Evolutionary conservation across 2,329 filamentous ascomycete genomes (phyloP), one percentile per base, ranked within the genome.

Genomic region (Diaporthe capsici): DNA sequence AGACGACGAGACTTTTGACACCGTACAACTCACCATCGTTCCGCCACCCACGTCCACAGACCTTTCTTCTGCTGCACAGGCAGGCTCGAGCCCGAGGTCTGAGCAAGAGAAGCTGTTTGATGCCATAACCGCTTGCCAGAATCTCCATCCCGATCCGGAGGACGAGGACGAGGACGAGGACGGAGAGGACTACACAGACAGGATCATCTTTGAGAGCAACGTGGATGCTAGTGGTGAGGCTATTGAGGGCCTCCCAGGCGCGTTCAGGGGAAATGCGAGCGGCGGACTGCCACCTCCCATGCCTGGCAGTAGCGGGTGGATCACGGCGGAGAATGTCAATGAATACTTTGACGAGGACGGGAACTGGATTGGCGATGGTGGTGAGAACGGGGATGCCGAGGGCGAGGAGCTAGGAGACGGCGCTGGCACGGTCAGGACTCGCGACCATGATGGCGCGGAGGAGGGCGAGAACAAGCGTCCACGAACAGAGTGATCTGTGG

Each of bases 251-350:
- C 86, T 91, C 79, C 86, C 87, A 0, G 90, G 90, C 15, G 90
- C 92, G 8, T 83, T 90, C 71, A 84, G 83, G 53, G 89, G 89
- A 22, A 83, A 84, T 17, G 79, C 79, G 8, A 84, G 86, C 73
- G 89, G 89, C 0, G 89, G 87, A 2, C 81, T 93, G 34, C 92
- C 92, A n/a, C 91, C 91, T 2, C 90, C 92, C 0, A 90, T 94
- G 83, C 93, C 94, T 0, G 94, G 94, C 1, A 94, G 93, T 68
- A 91, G 90, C 0, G 94, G 94, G 0, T 96, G 94, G 94, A 95
- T 98, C 81, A 98, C 96, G 22, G 94, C 94, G 12, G 96, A 98
- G 74, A 98, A 98, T 80, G 92, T 98, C 82, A 88, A 93, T 78
- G 91, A 98, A 79, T 98, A 92, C 81, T 94, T 97, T 83, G 94